Evolutionary conservation across 2,329 filamentous ascomycete species (phyloP).

Genomic region (Colletotrichum magnum): DNA sequence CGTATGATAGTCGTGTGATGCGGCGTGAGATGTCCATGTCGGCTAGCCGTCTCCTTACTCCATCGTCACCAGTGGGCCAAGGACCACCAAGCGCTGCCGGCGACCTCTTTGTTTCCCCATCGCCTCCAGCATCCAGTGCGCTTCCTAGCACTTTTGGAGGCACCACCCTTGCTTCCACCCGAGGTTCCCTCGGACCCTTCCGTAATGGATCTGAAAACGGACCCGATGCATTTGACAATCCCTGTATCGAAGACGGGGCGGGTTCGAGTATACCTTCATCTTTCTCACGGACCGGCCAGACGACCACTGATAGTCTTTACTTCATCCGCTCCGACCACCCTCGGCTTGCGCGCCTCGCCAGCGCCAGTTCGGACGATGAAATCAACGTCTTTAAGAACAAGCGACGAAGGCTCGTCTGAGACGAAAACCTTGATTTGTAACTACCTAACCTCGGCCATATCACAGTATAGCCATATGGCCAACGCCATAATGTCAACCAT

Average conservation of each 20-base stretch:
- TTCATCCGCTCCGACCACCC: slow-evolving; percentile 9
- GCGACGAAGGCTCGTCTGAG: not conserved
- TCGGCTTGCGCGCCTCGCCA: too few relatives aligned
- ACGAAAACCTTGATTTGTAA: not conserved
- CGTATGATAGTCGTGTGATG: not conserved
- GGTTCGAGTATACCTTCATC: not conserved
- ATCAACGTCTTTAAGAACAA: not conserved
- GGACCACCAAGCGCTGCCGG: not conserved
- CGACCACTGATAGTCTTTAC: not conserved
- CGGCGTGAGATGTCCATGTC: not conserved
- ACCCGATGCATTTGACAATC: not conserved
- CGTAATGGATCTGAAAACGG: not conserved
- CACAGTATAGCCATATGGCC: too few relatives aligned
- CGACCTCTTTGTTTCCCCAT: not conserved
- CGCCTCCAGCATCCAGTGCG: not conserved
- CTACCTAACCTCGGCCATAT: not conserved
- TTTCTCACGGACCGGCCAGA: not conserved
- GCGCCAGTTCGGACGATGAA: not conserved
- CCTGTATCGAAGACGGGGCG: not conserved
- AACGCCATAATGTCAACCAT: too few relatives aligned
- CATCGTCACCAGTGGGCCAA: not conserved
- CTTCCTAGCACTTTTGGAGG: not conserved
- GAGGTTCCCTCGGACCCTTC: not conserved
- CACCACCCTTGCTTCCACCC: not conserved
- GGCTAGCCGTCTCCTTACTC: not conserved